Evolutionary conservation across 257 asterid genomes (phyloP).

Genomic region (Nicotiana benthamiana): DNA sequence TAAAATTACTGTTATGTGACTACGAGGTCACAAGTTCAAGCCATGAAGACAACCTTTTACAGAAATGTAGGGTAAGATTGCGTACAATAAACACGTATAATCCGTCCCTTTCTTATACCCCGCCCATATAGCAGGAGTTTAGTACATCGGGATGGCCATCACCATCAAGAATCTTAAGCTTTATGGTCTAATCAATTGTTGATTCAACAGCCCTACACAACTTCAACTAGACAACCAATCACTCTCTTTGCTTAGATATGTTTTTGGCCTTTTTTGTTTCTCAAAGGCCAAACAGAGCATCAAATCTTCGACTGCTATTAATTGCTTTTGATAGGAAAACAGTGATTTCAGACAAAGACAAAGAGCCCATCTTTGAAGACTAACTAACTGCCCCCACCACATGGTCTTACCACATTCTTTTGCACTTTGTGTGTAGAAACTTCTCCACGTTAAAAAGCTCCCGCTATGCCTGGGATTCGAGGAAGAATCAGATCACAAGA

Average conservation of each 20-base stretch:
- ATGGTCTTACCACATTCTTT: neutral
- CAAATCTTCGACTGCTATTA: neutral
- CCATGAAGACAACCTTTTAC: too few species aligned
- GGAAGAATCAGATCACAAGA: too few species aligned
- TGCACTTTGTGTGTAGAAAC: neutral
- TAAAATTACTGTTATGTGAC: too few species aligned
- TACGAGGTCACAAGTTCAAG: too few species aligned
- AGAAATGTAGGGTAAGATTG: too few species aligned
- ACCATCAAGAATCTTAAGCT: neutral
- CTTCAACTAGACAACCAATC: too few species aligned
- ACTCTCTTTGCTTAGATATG: neutral
- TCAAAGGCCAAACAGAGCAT: neutral
- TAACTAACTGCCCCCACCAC: neutral
- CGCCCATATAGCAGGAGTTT: too few species aligned
- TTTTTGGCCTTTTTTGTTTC: neutral
- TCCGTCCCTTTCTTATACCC: too few species aligned
- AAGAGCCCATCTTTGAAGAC: neutral
- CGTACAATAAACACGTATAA: too few species aligned
- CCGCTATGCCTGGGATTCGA: too few species aligned
- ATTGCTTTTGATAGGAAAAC: neutral
- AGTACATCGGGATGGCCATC: too few species aligned
- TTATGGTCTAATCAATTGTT: neutral
- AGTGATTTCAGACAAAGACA: neutral
- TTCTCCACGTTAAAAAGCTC: neutral
- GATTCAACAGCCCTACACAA: too few species aligned